phyloP scores from a whole-genome alignment of 441 rosid genomes.

The Codiaeum variegatum region DNA sequence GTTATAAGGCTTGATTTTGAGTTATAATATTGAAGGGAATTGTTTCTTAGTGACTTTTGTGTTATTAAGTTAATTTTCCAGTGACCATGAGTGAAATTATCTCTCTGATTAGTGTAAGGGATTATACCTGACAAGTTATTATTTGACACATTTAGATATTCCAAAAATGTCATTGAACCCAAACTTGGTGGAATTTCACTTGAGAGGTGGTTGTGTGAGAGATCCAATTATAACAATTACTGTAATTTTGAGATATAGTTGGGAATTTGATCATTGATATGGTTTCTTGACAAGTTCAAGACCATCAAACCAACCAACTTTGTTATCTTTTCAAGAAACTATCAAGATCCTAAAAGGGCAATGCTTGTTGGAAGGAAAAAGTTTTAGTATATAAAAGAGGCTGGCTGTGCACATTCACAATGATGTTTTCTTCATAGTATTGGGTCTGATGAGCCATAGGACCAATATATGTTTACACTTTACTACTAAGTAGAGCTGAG shows the following conservation, averaged over 20 bases:
- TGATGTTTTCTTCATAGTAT: conserved; percentile 37
- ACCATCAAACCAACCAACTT: conserved; percentile 28
- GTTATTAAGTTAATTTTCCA: too few relatives aligned
- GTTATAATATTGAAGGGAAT: too few relatives aligned
- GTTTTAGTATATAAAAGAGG: conserved; percentile 32
- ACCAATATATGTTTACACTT: background rate
- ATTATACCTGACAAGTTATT: conserved; percentile 37
- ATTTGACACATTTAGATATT: conserved; percentile 33
- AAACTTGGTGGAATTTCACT: conserved; percentile 38
- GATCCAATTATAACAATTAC: conserved; percentile 41
- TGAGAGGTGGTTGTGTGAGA: conserved; percentile 37
- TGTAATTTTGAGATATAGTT: conserved; percentile 28
- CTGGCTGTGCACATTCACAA: conserved; percentile 26
- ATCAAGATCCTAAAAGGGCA: conserved; percentile 35
- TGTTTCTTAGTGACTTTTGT: too few relatives aligned
- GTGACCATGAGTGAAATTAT: too few relatives aligned
- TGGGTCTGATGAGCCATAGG: conserved; percentile 5
- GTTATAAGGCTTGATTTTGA: too few relatives aligned
- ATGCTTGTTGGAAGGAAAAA: conserved; percentile 44
- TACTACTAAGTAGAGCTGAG: too few relatives aligned
- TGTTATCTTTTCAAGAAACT: conserved; percentile 30
- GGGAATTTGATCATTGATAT: conserved; percentile 25
- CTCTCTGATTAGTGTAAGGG: conserved; percentile 29
- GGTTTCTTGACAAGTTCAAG: conserved; percentile 41
- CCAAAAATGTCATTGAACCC: conserved; percentile 32